phyloP scores from a whole-genome alignment of 2,329 filamentous ascomycete species.

The Aureobasidium mangrovei region DNA sequence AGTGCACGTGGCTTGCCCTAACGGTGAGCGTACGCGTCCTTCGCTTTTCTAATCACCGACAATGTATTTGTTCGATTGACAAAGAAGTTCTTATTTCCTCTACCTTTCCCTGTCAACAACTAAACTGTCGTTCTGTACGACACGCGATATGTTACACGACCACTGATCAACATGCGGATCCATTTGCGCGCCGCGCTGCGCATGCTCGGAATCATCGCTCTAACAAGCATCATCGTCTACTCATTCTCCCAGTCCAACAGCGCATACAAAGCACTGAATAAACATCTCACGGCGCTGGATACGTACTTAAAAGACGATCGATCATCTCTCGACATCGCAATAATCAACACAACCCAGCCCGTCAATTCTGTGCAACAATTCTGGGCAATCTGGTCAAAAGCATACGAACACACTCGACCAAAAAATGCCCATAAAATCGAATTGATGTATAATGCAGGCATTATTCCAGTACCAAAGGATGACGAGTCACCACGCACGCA shows the following conservation, averaged over 20 bases:
- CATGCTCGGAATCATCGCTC: background rate
- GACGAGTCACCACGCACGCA: background rate
- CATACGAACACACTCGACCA: background rate
- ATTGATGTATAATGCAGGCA: slow-evolving; percentile 2
- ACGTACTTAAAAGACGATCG: background rate
- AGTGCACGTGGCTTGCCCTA: too few relatives aligned
- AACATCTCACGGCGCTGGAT: background rate
- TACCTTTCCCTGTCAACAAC: background rate
- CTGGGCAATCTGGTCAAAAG: background rate
- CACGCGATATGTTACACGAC: background rate
- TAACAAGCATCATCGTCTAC: background rate
- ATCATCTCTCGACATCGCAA: background rate
- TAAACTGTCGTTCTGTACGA: background rate
- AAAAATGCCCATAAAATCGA: background rate
- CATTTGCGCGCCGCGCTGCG: background rate
- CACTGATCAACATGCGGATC: background rate
- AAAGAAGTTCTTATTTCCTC: background rate
- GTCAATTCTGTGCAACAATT: background rate
- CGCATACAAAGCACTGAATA: slow-evolving; percentile 1
- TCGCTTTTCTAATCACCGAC: too few relatives aligned
- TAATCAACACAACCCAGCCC: background rate
- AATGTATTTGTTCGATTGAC: too few relatives aligned
- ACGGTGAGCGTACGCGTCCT: background rate
- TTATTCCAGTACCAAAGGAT: background rate
- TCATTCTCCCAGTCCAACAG: background rate